Evolutionary conservation across 2,329 filamentous ascomycete species (phyloP), one percentile per base, ranked within the genome.

Genomic region (Alternaria infectoria): DNA sequence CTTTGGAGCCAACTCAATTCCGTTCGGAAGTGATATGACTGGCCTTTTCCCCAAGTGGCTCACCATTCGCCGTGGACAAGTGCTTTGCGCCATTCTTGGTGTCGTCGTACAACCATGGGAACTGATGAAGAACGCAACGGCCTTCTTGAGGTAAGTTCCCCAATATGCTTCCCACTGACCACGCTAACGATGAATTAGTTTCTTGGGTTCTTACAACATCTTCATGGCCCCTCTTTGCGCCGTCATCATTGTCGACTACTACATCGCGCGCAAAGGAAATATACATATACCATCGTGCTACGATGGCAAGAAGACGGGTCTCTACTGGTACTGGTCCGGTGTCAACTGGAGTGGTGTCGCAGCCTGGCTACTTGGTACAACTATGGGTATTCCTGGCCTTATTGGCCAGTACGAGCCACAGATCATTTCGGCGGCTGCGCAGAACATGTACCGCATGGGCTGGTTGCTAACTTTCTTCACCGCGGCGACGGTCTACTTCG

Each of bases 31-130:
- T 23, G 82, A 84, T 57, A 74, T 83, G 64, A 81, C 77, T 0
- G 80, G 80, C 9, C 72, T 83, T 0, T 76, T 83, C 19, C 82
- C 82, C 0, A 73, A 72, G 28, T 83, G 80, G 63, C 74, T 84
- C 55, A 83, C 77, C 12, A 84, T 84, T 59, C 72, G 76, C 7
- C 73, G 82, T 19, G 82, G 82, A 15, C 80, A 82, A 65, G 65
- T 83, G 6, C 66, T 83, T 10, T 82, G 81, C 58, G 75, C 75
- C 12, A 51, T 83, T 3, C 65, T 83, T 9, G 76, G 76, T 7
- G 71, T 76, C 7, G 69, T 76, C 0, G 71, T 82, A 6, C 76
- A 81, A 12, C 82, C 82, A 1, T 84, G 82, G 82, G 75, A 82
- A 44, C 74, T 85, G 3, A 74, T 84, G 50, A 75, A 76, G 25